Evolutionary conservation across 1,139 yeast species (phyloP).

Genomic region (Kluyveromyces sp.): DNA sequence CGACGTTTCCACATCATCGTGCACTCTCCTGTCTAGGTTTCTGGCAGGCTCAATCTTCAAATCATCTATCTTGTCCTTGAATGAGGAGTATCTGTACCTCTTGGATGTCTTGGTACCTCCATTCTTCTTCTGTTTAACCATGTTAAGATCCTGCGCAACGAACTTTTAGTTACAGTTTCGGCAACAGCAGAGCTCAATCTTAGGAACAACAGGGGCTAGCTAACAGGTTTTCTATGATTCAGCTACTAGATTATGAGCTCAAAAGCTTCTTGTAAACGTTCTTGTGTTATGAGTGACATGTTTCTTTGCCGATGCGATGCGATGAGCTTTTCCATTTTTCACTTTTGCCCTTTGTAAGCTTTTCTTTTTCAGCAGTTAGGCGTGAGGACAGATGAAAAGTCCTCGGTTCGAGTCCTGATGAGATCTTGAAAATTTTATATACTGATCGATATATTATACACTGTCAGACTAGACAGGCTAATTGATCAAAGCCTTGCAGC

Average conservation of each 20-base stretch:
- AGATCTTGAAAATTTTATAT: too few species aligned
- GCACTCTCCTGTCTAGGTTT: constrained; percentile 54
- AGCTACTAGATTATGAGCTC: too few species aligned
- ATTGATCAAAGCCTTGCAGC: too few species aligned
- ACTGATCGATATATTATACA: too few species aligned
- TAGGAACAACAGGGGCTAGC: too few species aligned
- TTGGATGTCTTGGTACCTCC: constrained; percentile 43
- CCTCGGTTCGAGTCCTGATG: not conserved
- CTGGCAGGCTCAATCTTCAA: constrained; percentile 80
- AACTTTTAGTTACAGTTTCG: not conserved
- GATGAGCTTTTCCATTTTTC: constrained; percentile 1
- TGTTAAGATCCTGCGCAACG: constrained; percentile 1
- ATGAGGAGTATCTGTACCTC: constrained; percentile 63
- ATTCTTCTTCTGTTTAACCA: constrained; percentile 35
- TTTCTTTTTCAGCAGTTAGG: not conserved
- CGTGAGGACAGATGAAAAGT: not conserved
- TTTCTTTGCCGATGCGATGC: not conserved
- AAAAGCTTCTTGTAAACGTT: not conserved
- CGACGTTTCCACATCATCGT: constrained; percentile 66
- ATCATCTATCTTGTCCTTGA: constrained; percentile 75
- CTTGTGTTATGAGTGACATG: not conserved
- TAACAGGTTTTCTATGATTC: too few species aligned
- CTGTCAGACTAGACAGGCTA: too few species aligned
- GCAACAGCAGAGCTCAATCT: too few species aligned
- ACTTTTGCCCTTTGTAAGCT: not conserved